Conservation (phyloP, 2,329 filamentous ascomycete species). For the Fusarium incarnatum region DNA sequence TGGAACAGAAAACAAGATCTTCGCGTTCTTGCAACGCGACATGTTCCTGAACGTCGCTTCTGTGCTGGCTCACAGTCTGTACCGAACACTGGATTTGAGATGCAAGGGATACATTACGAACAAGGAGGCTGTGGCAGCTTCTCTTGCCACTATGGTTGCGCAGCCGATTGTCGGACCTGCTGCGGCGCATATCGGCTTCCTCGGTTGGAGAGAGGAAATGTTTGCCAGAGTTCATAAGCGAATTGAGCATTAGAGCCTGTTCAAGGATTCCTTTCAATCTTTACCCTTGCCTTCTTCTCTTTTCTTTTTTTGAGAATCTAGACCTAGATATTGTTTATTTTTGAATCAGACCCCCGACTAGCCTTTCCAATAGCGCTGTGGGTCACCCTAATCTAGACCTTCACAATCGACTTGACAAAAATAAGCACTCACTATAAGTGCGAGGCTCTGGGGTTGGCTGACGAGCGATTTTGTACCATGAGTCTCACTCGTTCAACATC, state of each 20-base stretch:
- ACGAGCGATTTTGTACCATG: too few relatives aligned
- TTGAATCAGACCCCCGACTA: too few relatives aligned
- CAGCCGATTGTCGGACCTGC: constrained; percentile 13
- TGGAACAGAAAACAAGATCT: background rate
- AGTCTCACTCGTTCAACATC: too few relatives aligned
- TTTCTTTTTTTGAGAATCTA: too few relatives aligned
- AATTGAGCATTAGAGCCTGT: background rate
- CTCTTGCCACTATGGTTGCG: background rate
- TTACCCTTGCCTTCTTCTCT: too few relatives aligned
- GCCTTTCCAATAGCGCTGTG: too few relatives aligned
- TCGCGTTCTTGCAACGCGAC: constrained; percentile 1
- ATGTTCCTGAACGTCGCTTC: constrained; percentile 2
- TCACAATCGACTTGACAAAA: too few relatives aligned
- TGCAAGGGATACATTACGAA: background rate
- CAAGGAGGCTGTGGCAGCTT: background rate
- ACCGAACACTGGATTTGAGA: background rate
- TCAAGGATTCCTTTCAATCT: too few relatives aligned
- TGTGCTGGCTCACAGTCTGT: background rate
- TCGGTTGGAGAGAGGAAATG: constrained; percentile 14
- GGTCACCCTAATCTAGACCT: too few relatives aligned
- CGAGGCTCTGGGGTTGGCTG: too few relatives aligned
- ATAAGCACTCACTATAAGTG: too few relatives aligned
- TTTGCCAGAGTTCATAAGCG: background rate
- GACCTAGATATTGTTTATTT: too few relatives aligned
- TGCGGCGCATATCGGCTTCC: constrained; percentile 9